These are phyloP conservation scores for Aulographum hederae DNA, from an alignment of 2,329 filamentous ascomycete genomes.

Conservation along the genomic window DNA sequence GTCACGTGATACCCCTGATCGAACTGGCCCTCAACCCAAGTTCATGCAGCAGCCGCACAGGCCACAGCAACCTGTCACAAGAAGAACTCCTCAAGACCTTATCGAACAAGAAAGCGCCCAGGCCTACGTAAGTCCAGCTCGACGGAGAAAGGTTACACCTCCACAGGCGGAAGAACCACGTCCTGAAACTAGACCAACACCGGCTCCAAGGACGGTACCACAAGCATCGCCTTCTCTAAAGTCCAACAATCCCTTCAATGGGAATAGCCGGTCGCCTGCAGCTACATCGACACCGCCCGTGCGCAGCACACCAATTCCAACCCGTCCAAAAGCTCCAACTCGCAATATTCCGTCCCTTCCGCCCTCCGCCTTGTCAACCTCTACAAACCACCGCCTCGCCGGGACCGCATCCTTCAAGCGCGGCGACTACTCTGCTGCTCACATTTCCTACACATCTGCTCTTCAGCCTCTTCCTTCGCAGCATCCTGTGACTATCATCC, in stretches of 20 bases:
- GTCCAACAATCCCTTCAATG: slow-evolving; percentile 21
- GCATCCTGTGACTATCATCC: slow-evolving; percentile 74
- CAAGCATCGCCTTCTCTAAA: slow-evolving; percentile 16
- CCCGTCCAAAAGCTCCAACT: slow-evolving; percentile 28
- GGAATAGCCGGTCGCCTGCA: too few relatives aligned
- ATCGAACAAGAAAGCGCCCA: slow-evolving; percentile 67
- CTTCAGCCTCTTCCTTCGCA: slow-evolving; percentile 50
- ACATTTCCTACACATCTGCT: slow-evolving; percentile 64
- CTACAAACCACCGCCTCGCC: slow-evolving; percentile 57
- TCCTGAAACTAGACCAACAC: slow-evolving; percentile 15
- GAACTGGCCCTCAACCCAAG: too few relatives aligned
- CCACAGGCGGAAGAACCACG: slow-evolving; percentile 45
- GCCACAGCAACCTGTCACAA: slow-evolving; percentile 26
- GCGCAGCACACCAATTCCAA: too few relatives aligned
- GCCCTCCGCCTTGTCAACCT: slow-evolving; percentile 50
- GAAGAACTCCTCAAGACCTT: slow-evolving; percentile 51
- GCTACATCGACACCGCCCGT: too few relatives aligned
- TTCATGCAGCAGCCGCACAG: too few relatives aligned
- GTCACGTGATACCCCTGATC: too few relatives aligned
- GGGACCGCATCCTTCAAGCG: slow-evolving; percentile 86
- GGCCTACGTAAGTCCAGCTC: slow-evolving; percentile 72
- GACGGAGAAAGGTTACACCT: slow-evolving; percentile 48
- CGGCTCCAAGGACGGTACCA: slow-evolving; percentile 8
- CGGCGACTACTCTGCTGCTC: slow-evolving; percentile 78
- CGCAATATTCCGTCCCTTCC: slow-evolving; percentile 51